phyloP scores from a whole-genome alignment of 192 early-diverging fungal species.

The Haplosporangium gracile region DNA sequence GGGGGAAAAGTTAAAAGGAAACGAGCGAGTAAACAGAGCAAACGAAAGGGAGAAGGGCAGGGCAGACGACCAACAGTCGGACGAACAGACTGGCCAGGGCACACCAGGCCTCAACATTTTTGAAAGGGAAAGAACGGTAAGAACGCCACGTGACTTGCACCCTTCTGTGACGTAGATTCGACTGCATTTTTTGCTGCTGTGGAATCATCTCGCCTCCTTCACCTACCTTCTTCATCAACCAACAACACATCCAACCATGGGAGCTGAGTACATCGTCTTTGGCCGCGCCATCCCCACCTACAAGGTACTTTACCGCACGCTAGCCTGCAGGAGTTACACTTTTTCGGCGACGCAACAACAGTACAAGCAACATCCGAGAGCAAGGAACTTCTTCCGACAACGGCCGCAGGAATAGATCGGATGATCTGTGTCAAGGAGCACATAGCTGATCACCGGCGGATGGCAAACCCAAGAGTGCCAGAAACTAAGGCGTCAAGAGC shows the following conservation, averaged over 20 bases:
- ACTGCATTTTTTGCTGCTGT: background rate
- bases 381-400: background rate
- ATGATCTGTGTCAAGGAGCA: background rate
- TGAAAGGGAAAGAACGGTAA: background rate
- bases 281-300: conserved; percentile 48
- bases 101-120: background rate
- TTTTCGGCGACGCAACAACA: background rate
- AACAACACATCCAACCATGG: conserved; percentile 23
- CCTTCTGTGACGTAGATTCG: background rate
- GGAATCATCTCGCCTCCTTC: conserved; percentile 2
- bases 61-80: conserved; percentile 1
- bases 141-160: background rate
- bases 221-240: conserved; percentile 4
- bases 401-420: background rate
- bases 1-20: background rate
- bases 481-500: background rate
- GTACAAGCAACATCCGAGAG: background rate
- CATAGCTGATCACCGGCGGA: background rate
- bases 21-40: background rate
- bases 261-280: conserved; percentile 52
- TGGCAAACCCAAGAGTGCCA: background rate
- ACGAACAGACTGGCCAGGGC: background rate
- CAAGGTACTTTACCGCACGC: conserved; percentile 22
- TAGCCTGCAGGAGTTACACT: background rate
- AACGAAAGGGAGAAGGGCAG: background rate